Base-by-base conservation (phyloP, 2,329 filamentous ascomycete genomes). In the Sclerotinia nivalis region DNA sequence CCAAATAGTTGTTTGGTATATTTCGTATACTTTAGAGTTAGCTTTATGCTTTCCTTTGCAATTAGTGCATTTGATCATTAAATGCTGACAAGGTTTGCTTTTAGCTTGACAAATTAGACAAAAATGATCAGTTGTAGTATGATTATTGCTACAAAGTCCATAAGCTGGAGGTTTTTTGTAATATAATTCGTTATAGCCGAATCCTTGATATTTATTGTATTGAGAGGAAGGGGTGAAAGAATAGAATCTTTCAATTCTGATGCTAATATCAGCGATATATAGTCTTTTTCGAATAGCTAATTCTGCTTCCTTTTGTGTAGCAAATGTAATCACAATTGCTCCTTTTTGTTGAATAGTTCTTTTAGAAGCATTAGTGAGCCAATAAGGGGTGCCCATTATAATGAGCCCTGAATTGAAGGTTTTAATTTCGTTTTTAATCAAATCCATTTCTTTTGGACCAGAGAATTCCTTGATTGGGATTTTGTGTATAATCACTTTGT, bases 111-210 rank as follows among this genome's bases (percentile, higher is more conserved):
- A 49, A 2, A 49, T 2, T 22, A 49, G n/a, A n/a, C n/a, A n/a
- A n/a, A n/a, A n/a, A n/a, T n/a, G n/a, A n/a, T n/a, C n/a, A n/a
- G n/a, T n/a, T 49, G 6, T 49, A 0, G 22, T 49, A 49, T 49
- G 4, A 4, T 49, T 49, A 2, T 0, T 0, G 0, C 6, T 2
- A 49, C 1, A 49, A 0, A 49, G 1, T 22, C 1, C 1, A n/a
- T 8, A 49, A 22, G 9, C 20, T 8, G 45, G 20, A 2, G 20
- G 8, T 8, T 1, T 49, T 49, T 8, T 49, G 10, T 22, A 49
- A 22, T 49, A 49, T 0, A 2, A 1, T 8, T 22, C 1, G 6
- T 49, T 1, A 49, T 49, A 22, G 3, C 6, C 7, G 22, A 49
- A 49, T 0, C 20, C 45, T 22, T 49, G 9, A 9, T 2, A 49